phyloP scores from a whole-genome alignment of 2,329 filamentous ascomycete genomes.

The Coleophoma crateriformis region DNA sequence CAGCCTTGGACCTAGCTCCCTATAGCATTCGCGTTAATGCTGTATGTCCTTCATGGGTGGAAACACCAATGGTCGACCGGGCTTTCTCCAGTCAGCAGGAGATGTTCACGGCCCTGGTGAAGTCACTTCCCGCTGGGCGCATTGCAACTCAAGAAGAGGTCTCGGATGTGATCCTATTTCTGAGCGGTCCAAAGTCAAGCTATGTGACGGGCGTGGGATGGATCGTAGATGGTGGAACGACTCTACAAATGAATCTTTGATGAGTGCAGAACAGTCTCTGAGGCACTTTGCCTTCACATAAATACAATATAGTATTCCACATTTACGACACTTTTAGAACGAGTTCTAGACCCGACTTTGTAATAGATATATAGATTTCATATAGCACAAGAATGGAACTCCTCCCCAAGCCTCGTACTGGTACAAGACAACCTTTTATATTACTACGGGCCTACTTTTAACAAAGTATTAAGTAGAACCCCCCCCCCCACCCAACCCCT shows the following conservation, averaged over 20 bases:
- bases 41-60: slow-evolving; percentile 9
- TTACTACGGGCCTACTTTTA: no score
- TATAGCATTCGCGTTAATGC: slow-evolving; percentile 9
- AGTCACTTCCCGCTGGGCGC: slow-evolving; percentile 4
- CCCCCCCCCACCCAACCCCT: no score
- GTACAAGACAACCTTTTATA: no score
- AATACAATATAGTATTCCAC: no score
- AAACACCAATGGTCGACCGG: slow-evolving; percentile 6
- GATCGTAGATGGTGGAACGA: slow-evolving; percentile 7
- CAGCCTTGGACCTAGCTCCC: slow-evolving; percentile 8
- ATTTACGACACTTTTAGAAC: no score
- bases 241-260: not conserved
- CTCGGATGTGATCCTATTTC: slow-evolving; percentile 5
- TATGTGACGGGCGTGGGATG: slow-evolving; percentile 4
- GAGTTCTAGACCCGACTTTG: no score
- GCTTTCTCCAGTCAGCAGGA: slow-evolving; percentile 1
- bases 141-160: slow-evolving; percentile 6
- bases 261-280: no score
- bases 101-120: slow-evolving; percentile 1
- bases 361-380: no score
- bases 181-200: slow-evolving; percentile 4
- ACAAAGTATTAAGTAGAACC: no score
- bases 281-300: no score
- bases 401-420: no score
- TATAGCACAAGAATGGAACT: no score